Evolutionary conservation across 257 asterid species (phyloP).

Genomic region (Fraxinus pennsylvanica): DNA sequence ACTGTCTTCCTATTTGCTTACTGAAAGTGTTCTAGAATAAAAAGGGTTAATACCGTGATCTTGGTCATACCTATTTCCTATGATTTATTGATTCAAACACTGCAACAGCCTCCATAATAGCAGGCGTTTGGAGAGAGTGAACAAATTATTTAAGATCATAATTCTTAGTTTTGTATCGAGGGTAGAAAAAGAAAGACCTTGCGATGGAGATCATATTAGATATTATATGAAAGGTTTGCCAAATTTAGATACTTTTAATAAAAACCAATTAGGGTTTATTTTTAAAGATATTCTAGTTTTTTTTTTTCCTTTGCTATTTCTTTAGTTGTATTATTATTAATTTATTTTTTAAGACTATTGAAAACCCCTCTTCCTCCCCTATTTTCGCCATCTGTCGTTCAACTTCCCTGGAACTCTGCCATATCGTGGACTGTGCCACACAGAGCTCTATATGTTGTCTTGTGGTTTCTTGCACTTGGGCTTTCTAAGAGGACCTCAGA

Average conservation of each 20-base stretch:
- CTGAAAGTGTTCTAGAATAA: slow-evolving; percentile 1
- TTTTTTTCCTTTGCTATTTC: too few species aligned
- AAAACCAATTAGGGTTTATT: too few species aligned
- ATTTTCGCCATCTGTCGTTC: too few species aligned
- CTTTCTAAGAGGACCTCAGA: not conserved
- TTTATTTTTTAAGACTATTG: too few species aligned
- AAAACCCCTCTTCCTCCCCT: too few species aligned
- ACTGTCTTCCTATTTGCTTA: slow-evolving; percentile 1
- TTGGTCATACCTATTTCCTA: not conserved
- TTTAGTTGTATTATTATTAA: too few species aligned
- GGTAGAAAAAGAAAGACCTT: not conserved
- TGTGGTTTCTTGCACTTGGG: not conserved
- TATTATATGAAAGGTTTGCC: not conserved
- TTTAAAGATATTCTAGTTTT: too few species aligned
- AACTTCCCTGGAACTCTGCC: not conserved
- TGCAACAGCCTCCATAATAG: not conserved
- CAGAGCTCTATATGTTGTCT: not conserved
- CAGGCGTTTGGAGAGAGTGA: not conserved
- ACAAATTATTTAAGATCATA: not conserved
- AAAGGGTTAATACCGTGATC: not conserved
- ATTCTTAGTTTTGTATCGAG: not conserved
- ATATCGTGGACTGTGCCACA: not conserved
- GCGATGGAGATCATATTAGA: not conserved
- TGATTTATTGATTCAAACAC: not conserved
- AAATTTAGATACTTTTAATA: too few species aligned